Evolutionary conservation across 177 flowering plant species (phyloP).

Genomic region (Vitis hybrid): DNA sequence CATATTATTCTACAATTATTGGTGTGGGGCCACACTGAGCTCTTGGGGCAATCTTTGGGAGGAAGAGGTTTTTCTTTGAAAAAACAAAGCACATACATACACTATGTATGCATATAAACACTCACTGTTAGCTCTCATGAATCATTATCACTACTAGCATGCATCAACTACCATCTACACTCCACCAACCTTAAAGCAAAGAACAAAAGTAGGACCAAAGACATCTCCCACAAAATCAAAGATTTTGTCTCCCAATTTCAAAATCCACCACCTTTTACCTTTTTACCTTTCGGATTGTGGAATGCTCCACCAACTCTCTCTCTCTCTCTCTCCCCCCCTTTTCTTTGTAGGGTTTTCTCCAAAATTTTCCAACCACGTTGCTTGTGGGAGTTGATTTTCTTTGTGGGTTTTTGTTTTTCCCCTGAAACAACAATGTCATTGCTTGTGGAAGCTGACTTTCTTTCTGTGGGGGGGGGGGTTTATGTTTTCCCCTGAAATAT

Average conservation of each 20-base stretch:
- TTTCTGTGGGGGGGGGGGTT: no score
- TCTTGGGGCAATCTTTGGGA: constrained; percentile 13
- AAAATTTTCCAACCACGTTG: not conserved
- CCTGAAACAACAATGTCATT: no score
- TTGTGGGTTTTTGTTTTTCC: no score
- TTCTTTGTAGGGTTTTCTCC: not conserved
- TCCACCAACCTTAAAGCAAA: constrained; percentile 22
- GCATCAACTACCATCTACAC: constrained; percentile 14
- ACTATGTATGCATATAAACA: constrained; percentile 3
- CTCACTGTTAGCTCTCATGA: constrained; percentile 13
- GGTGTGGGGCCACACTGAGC: constrained; percentile 34
- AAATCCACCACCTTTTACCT: constrained; percentile 16
- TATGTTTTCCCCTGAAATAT: no score
- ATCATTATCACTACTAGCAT: constrained; percentile 20
- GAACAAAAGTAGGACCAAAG: constrained; percentile 11
- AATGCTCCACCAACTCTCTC: constrained; percentile 12
- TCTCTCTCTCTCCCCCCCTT: not conserved
- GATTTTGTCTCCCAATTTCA: constrained; percentile 36
- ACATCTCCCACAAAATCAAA: constrained; percentile 23
- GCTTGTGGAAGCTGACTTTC: no score
- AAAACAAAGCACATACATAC: constrained; percentile 2
- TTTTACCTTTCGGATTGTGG: constrained; percentile 10
- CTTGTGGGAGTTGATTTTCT: not conserved
- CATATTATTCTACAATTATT: constrained; percentile 44
- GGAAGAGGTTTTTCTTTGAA: constrained; percentile 27